phyloP scores from a whole-genome alignment of 192 early-diverging fungal genomes.

The Pilobolus umbonatus region DNA sequence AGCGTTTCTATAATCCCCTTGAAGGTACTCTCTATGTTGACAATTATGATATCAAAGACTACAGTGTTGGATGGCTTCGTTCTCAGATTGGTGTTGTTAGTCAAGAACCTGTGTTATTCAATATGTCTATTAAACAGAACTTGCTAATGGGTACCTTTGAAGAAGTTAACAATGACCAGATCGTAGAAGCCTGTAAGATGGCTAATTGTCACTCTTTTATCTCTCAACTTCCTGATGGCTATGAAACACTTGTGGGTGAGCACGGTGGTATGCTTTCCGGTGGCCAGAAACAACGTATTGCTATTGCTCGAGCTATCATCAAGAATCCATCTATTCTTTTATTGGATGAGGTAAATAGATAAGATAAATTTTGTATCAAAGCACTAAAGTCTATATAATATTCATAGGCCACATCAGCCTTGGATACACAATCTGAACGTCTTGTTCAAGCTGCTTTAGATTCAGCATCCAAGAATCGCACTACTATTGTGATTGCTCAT shows the following conservation, averaged over 20 bases:
- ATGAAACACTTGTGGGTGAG: constrained; percentile 82
- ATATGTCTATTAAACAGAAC: constrained; percentile 69
- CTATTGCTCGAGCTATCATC: constrained; percentile 87
- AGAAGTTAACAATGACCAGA: constrained; percentile 58
- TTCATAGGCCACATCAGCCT: constrained; percentile 62
- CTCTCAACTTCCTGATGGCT: constrained; percentile 68
- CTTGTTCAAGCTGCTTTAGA: constrained; percentile 82
- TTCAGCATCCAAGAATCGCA: constrained; percentile 63
- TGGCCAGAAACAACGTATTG: constrained; percentile 95
- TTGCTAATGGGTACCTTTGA: constrained; percentile 58
- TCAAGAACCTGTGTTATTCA: constrained; percentile 90
- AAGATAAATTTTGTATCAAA: constrained; percentile 23
- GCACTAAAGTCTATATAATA: not conserved
- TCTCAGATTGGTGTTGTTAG: constrained; percentile 82
- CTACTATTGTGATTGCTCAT: constrained; percentile 88
- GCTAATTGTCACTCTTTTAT: constrained; percentile 84
- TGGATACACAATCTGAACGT: constrained; percentile 75
- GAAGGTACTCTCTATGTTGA: constrained; percentile 61
- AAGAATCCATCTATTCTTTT: constrained; percentile 81
- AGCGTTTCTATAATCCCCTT: constrained; percentile 75
- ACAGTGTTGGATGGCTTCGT: constrained; percentile 78
- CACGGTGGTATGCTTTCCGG: constrained; percentile 68
- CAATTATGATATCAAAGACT: constrained; percentile 65
- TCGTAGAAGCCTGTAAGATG: constrained; percentile 57
- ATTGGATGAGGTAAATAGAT: constrained; percentile 62